Conservation (phyloP, 164 flowering plant species). For the Piper longum region DNA sequence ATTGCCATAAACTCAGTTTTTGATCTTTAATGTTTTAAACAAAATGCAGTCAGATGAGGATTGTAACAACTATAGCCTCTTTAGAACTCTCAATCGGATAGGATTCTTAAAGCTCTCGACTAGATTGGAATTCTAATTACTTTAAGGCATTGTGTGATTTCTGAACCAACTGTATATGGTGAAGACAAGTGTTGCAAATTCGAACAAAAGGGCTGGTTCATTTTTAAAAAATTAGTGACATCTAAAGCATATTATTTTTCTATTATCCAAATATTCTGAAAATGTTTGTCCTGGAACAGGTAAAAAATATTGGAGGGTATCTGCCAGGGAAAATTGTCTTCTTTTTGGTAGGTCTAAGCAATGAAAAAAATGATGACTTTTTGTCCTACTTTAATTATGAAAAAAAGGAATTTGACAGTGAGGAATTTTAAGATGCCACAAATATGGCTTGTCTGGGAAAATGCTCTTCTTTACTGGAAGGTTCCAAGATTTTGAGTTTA, state of each 20-base stretch:
- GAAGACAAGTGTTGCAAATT: not conserved
- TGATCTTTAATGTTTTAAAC: too few relatives aligned
- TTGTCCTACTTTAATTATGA: not conserved
- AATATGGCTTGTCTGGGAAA: not conserved
- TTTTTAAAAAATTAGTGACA: not conserved
- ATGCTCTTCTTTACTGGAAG: not conserved
- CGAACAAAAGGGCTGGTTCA: not conserved
- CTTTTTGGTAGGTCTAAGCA: slow-evolving; percentile 57
- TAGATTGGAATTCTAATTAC: too few relatives aligned
- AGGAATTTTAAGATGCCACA: not conserved
- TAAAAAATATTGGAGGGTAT: slow-evolving; percentile 95
- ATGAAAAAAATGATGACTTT: not conserved
- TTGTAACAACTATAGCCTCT: too few relatives aligned
- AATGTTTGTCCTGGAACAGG: slow-evolving; percentile 33
- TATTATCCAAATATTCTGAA: not conserved
- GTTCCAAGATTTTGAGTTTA: too few relatives aligned
- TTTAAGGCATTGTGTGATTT: too few relatives aligned
- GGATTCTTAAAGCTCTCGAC: too few relatives aligned
- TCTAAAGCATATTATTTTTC: too few relatives aligned
- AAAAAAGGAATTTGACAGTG: not conserved
- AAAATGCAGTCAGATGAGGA: too few relatives aligned
- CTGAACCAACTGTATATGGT: not conserved
- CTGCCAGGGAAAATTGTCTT: slow-evolving; percentile 98
- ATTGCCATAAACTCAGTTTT: too few relatives aligned
- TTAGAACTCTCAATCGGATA: too few relatives aligned